Percentiles rank a stretch among this genome's conserved stretches.
These are phyloP conservation scores for Dacryopinax primogenitus DNA, from an alignment of 768 basidiomycete genomes.

Conservation along the genomic window DNA sequence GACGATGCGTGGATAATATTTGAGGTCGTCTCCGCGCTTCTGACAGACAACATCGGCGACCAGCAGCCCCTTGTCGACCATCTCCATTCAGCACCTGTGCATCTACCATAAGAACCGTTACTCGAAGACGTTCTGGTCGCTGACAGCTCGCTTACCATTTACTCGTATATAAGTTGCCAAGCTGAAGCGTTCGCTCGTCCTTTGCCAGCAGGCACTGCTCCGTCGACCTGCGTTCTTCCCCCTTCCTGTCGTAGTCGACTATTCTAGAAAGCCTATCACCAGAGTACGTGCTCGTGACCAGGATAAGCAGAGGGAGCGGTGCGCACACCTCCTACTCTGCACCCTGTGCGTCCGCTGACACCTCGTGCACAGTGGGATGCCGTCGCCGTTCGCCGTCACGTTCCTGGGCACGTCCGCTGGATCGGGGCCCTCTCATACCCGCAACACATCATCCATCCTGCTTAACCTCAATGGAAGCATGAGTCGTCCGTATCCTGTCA, in stretches of 20 bases:
- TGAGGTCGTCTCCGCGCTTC: not conserved
- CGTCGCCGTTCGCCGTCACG: slow-evolving; percentile 40
- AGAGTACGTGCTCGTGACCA: not conserved
- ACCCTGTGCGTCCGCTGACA: not conserved
- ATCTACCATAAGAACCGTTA: not conserved
- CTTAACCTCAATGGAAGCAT: slow-evolving; percentile 44
- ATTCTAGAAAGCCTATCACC: not conserved
- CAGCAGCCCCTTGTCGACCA: too few relatives aligned
- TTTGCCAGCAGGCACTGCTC: not conserved
- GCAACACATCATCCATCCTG: slow-evolving; percentile 64
- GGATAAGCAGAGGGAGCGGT: not conserved
- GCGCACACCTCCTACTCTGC: not conserved
- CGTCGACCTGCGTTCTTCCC: not conserved
- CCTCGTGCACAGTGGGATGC: slow-evolving; percentile 21
- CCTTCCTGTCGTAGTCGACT: not conserved
- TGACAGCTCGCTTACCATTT: not conserved
- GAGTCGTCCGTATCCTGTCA: slow-evolving; percentile 43
- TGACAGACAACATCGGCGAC: not conserved
- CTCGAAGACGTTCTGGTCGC: not conserved
- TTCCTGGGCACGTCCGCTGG: slow-evolving; percentile 70
- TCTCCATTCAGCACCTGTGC: too few relatives aligned
- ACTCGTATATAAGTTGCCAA: not conserved
- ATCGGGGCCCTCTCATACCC: slow-evolving; percentile 57
- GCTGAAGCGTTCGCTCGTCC: not conserved
- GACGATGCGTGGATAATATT: not conserved